phyloP scores from a whole-genome alignment of 2,329 filamentous ascomycete genomes.

The Hypoxylon sp. region DNA sequence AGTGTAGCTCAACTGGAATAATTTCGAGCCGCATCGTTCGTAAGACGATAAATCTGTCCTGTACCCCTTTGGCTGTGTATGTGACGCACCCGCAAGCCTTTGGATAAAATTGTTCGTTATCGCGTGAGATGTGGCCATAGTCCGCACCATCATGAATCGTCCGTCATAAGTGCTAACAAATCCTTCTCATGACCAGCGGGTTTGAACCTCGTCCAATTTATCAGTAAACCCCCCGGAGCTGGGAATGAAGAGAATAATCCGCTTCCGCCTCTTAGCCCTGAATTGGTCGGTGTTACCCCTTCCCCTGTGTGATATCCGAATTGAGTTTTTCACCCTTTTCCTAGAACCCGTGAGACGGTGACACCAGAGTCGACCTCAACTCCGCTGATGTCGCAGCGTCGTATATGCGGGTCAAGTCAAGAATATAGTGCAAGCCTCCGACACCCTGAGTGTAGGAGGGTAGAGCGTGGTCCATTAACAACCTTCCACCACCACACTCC shows the following conservation, averaged over 20 bases:
- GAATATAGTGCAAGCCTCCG: background rate
- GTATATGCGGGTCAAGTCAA: constrained; percentile 2
- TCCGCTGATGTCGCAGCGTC: constrained; percentile 3
- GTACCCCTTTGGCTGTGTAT: background rate
- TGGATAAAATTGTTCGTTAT: background rate
- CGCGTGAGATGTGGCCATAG: background rate
- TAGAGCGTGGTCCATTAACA: constrained; percentile 14
- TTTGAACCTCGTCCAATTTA: background rate
- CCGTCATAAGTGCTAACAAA: background rate
- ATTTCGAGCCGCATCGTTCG: constrained; percentile 20
- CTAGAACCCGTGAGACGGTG: constrained; percentile 18
- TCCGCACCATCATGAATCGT: background rate
- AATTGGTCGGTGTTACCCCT: constrained; percentile 13
- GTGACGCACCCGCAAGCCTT: background rate
- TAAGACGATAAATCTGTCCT: constrained; percentile 12
- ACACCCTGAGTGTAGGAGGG: background rate
- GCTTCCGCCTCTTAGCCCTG: constrained; percentile 42
- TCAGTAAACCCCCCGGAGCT: background rate
- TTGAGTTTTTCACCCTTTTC: constrained; percentile 33
- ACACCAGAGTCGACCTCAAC: constrained; percentile 1
- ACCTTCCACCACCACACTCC: constrained; percentile 37
- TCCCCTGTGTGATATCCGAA: constrained; percentile 12
- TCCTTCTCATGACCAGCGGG: background rate
- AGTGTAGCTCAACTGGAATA: constrained; percentile 32
- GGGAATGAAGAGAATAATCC: constrained; percentile 17